Evolutionary conservation across 768 basidiomycete genomes (phyloP).

Genomic region (Panellus pusillus): DNA sequence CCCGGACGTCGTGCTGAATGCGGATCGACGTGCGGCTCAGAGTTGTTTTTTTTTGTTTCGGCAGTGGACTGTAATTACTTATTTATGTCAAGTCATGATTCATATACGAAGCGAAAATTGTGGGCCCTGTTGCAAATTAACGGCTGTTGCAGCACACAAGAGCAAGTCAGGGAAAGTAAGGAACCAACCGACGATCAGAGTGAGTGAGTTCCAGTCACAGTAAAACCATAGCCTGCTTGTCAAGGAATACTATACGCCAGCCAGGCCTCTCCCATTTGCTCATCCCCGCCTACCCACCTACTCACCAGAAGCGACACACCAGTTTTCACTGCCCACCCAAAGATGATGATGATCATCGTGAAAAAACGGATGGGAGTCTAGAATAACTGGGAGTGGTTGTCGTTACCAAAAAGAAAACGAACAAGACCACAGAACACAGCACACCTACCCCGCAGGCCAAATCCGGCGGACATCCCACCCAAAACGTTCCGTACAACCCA

Average conservation of each 20-base stretch:
- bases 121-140: too few species aligned
- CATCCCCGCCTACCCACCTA: conserved; percentile 65
- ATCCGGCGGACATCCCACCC: conserved; percentile 86
- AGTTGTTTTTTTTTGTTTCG: too few species aligned
- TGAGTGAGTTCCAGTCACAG: too few species aligned
- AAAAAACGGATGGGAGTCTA: conserved; percentile 75
- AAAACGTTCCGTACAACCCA: conserved; percentile 84
- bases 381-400: conserved; percentile 51
- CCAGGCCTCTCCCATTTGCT: conserved; percentile 66
- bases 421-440: conserved; percentile 14
- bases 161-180: too few species aligned
- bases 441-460: conserved; percentile 69
- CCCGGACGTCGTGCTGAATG: conserved; percentile 57
- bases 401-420: neutral
- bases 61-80: too few species aligned
- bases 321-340: conserved; percentile 75
- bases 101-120: too few species aligned
- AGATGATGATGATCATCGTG: conserved; percentile 72
- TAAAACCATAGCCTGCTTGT: conserved; percentile 4
- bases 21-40: too few species aligned
- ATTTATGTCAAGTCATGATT: too few species aligned
- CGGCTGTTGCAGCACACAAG: too few species aligned
- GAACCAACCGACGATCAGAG: too few species aligned
- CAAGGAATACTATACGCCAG: conserved; percentile 80
- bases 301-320: conserved; percentile 59